Conservation (phyloP, 2,329 filamentous ascomycete genomes). For the Karstenula rhodostoma region DNA sequence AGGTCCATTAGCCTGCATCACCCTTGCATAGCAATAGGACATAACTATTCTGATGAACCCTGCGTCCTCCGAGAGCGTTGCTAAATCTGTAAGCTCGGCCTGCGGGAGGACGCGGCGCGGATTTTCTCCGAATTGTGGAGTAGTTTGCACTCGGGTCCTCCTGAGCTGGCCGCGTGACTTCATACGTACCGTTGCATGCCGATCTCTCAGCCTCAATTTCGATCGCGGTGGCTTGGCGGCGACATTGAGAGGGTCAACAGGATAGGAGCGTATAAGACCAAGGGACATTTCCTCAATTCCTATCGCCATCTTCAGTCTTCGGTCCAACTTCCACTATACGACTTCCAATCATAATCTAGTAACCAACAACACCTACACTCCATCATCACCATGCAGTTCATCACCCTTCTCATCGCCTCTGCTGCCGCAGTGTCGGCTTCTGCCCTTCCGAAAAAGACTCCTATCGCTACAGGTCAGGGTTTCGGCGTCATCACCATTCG, state of each 20-base stretch:
- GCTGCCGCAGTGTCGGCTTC: conserved; percentile 46
- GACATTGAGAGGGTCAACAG: not conserved
- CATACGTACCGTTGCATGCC: conserved; percentile 32
- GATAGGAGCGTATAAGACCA: conserved; percentile 2
- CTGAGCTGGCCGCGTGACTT: conserved; percentile 23
- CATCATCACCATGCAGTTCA: conserved; percentile 44
- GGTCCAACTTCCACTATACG: not conserved
- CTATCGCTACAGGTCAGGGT: conserved; percentile 37
- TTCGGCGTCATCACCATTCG: conserved; percentile 62
- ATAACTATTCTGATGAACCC: not conserved
- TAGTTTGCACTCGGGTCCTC: conserved; percentile 1
- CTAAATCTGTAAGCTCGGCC: not conserved
- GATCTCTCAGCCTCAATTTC: conserved; percentile 23
- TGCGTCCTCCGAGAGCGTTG: not conserved
- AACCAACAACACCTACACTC: conserved; percentile 16
- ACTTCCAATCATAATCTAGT: conserved; percentile 6
- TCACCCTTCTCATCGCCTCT: conserved; percentile 32
- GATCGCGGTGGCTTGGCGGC: conserved; percentile 12
- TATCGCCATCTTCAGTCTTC: not conserved
- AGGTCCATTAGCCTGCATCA: not conserved
- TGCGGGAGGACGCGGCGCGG: not conserved
- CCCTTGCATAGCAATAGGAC: not conserved
- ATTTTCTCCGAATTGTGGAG: conserved; percentile 12
- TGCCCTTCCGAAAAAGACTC: conserved; percentile 28
- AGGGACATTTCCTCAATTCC: not conserved